Conservation (phyloP, 371 early-diverging fungal genomes). For the Mucor plumbeus region DNA sequence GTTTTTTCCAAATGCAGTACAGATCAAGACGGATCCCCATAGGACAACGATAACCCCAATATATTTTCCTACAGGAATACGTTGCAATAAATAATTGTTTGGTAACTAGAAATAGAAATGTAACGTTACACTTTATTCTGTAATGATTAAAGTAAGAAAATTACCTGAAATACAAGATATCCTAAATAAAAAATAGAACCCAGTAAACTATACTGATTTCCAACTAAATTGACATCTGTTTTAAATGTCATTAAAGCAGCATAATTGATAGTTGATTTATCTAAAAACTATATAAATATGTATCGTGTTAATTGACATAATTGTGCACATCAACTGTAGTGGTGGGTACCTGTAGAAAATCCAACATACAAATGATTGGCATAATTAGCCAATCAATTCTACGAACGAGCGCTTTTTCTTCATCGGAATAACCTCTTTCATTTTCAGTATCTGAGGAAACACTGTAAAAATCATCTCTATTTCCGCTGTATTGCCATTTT, state of each 20-base stretch:
- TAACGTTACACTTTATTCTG: background rate
- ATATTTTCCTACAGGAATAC: slow-evolving; percentile 37
- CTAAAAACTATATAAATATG: slow-evolving; percentile 35
- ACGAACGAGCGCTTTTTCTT: slow-evolving; percentile 43
- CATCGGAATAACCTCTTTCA: slow-evolving; percentile 33
- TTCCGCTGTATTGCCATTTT: slow-evolving; percentile 28
- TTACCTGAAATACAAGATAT: slow-evolving; percentile 46
- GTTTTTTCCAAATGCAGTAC: slow-evolving; percentile 34
- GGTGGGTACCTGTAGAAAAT: slow-evolving; percentile 41
- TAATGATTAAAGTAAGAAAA: background rate
- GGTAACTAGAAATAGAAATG: slow-evolving; percentile 32
- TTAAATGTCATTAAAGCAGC: slow-evolving; percentile 38
- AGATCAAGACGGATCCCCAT: slow-evolving; percentile 43
- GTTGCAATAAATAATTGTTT: slow-evolving; percentile 48
- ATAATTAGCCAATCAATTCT: slow-evolving; percentile 43
- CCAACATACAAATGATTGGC: slow-evolving; percentile 45
- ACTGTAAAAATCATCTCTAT: slow-evolving; percentile 30
- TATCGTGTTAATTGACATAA: background rate
- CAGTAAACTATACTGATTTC: slow-evolving; percentile 38
- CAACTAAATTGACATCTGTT: slow-evolving; percentile 31
- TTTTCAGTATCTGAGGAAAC: slow-evolving; percentile 4
- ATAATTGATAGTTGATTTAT: slow-evolving; percentile 51
- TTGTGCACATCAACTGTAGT: no score
- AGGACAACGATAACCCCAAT: slow-evolving; percentile 38
- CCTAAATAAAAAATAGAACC: slow-evolving; percentile 49